Conservation (phyloP, 345 rosid species). For the Hibiscus trionum region DNA sequence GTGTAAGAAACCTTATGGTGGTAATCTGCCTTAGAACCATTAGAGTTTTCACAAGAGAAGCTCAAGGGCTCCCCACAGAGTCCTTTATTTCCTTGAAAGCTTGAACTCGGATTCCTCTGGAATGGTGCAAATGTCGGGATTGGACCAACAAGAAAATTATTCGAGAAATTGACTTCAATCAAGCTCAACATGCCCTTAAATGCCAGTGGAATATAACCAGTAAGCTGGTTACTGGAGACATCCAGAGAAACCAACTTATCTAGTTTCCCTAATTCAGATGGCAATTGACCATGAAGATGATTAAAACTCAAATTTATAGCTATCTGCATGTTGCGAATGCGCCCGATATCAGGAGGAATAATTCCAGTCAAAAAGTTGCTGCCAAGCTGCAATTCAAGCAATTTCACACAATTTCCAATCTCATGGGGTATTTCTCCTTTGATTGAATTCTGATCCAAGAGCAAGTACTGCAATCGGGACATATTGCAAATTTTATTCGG, state of each 20-base stretch:
- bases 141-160: conserved; percentile 64
- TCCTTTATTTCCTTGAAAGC: conserved; percentile 76
- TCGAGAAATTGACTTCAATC: conserved; percentile 83
- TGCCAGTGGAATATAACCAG: conserved; percentile 63
- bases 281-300: conserved; percentile 70
- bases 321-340: conserved; percentile 60
- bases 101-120: conserved; percentile 76
- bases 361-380: conserved; percentile 74
- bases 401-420: conserved; percentile 58
- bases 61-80: conserved; percentile 88
- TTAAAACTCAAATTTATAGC: conserved; percentile 76
- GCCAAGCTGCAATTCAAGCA: conserved; percentile 56
- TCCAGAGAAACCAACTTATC: conserved; percentile 84
- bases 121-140: conserved; percentile 70
- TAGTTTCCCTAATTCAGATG: conserved; percentile 65
- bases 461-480: conserved; percentile 59
- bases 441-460: conserved; percentile 60
- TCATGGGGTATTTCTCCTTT: conserved; percentile 74
- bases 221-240: conserved; percentile 74
- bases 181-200: conserved; percentile 82
- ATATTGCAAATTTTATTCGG: conserved; percentile 55
- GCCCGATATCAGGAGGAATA: conserved; percentile 66
- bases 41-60: conserved; percentile 41
- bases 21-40: conserved; percentile 35
- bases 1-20: conserved; percentile 80